Evolutionary conservation across 495 filamentous ascomycete genomes (phyloP), one percentile per base, ranked within the genome.

Genomic region (Podospora anserina): DNA sequence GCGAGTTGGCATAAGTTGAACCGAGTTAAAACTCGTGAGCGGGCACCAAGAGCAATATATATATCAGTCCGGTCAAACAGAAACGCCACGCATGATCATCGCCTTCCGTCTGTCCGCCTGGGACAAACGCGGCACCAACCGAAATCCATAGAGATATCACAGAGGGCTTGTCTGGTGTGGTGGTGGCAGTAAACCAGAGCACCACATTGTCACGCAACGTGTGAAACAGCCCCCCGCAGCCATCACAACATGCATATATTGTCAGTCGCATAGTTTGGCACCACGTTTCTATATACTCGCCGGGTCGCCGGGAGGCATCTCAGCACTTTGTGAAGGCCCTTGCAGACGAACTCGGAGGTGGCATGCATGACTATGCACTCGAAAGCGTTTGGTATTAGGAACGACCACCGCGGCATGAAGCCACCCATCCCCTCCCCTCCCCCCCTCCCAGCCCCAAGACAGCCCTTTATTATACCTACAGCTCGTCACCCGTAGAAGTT

Each of bases 401-500:
- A 58, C 26, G 54, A 26, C 59, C 63, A 71, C 65, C 65, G 74
- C 68, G 68, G 73, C 71, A 70, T 68, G 56, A 58, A 56, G 55
- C 56, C 34, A 66, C 68, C 60, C 28, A 6, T 64, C 61, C 64
- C 75, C 69, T 67, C 68, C 61, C 30, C 30, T 7, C 30, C 30
- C 30, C 30, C 30, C 30, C 30, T 32, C 30, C 30, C 30, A 32
- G 30, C 7, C 30, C 30, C 30, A 32, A 49, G 39, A 49, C 68
- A 65, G 54, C 60, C 64, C 64, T 71, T 71, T 72, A 69, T 19
- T 75, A 72, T 56, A 56, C 15, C 6, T 63, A 32, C 30, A 72
- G 69, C 68, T 71, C 67, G 74, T 72, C 73, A 71, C 69, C 69
- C 70, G 76, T 66, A 70, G 64, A 70, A 67, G 16, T 56, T 56